Base-by-base conservation (phyloP, 352 stramenopile genomes). In the Globisporangium nodosum region DNA sequence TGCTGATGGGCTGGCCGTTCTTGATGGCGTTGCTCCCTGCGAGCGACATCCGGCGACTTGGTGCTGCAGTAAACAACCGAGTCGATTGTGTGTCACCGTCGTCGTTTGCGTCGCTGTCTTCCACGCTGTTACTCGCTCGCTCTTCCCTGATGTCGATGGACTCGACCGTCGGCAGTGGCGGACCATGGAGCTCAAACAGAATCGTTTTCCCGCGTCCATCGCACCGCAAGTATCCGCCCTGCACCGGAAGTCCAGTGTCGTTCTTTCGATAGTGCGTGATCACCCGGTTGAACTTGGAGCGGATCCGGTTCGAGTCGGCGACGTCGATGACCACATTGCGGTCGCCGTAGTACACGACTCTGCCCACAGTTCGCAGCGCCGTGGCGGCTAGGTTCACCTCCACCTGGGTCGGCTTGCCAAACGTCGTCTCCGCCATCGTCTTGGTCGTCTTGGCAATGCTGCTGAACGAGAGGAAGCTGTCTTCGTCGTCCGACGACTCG, bases 251-350 rank as follows among this genome's bases (percentile, higher is more conserved):
- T 1, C 31, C 51, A 31, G 73, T 49, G 43, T 88, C 84, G 45
- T 76, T 79, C 65, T 92, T 91, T 58, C 76, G 76, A 39, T 84
- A 90, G 54, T 90, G 80, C 13, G 82, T 92, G 49, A 94, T 78
- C 24, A 94, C 75, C 35, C 80, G 82, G 39, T 94, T 91, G 60
- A 94, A 91, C 64, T 90, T 92, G 43, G 78, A 90, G 21, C 81
- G 78, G 27, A 86, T 63, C 8, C 85, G 82, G 51, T 94, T 92
- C 55, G 82, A 92, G 64, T 94, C 78, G 1, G 72, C 81, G 8
- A 94, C 81, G 53, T 91, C 77, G 45, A 94, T 89, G 30, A 90
- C 75, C 11, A 94, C 63, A 45, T 92, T 90, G 0, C 58, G 58
- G 60, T 94, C 82, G 15, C 81, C 82, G 54, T 90, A 92, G 63